Base-by-base conservation (phyloP, 495 filamentous ascomycete species). In the Tuber brumale region DNA sequence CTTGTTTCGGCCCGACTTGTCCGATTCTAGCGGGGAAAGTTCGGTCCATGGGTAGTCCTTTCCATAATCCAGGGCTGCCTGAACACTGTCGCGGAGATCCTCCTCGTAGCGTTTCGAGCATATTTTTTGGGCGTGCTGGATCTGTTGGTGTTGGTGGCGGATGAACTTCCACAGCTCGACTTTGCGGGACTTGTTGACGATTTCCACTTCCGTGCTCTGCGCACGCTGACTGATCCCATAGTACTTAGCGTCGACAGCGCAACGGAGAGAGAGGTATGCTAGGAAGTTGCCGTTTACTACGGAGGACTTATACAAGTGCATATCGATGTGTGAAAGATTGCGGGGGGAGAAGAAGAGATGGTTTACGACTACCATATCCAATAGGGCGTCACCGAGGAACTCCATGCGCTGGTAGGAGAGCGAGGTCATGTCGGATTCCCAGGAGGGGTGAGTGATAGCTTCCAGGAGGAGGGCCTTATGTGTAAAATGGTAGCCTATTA, bases 331-430 rank as follows among this genome's bases (percentile, higher is more conserved):
- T 1, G 87, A 82, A 27, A 95, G 84, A 23, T 87, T 80, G n/a
- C 79, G 77, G 3, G 85, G 81, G 48, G 85, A 84, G 0, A 84
- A 80, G 76, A 85, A 89, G 14, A 93, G 84, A 1, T 83, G 83
- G 3, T 84, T 85, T 14, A 91, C 87, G 70, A 98, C 86, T 71
- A 97, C 83, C 82, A 89, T 89, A 82, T 99, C 95, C 0, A 99
- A 89, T 18, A 97, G 85, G 0, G 94, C 88, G 81, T 99, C 95
- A 12, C 95, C 95, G 0, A 97, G 86, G 83, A 94, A 98, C 82
- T 99, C 95, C 21, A 97, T 87, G 0, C 94, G 90, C 78, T 98
- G 92, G 82, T 96, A 93, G 10, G 91, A 94, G 46, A 89, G 85
- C 1, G 85, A 84, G 12, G 83, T 82, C n/a, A 83, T 81, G 73